Conservation (phyloP, 768 basidiomycete genomes). For the Pseudohyphozyma bogoriensis region DNA sequence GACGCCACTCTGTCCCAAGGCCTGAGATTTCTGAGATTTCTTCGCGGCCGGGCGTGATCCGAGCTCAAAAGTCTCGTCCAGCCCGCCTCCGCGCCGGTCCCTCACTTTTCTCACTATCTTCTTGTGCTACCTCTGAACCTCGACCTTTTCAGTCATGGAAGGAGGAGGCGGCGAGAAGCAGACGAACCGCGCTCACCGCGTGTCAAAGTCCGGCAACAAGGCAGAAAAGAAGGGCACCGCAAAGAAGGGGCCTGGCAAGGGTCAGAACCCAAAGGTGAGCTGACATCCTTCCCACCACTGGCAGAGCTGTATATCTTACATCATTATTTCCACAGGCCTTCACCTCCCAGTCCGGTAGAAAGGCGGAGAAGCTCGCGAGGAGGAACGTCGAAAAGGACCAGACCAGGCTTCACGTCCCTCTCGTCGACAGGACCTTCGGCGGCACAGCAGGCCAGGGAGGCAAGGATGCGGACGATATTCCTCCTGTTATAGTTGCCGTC, state of each 20-base stretch:
- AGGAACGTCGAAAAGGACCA: conserved; percentile 89
- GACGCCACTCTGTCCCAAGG: too few relatives aligned
- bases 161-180: conserved; percentile 46
- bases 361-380: conserved; percentile 78
- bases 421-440: conserved; percentile 80
- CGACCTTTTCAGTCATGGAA: not conserved
- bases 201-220: conserved; percentile 60
- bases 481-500: conserved; percentile 86
- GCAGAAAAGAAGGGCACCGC: conserved; percentile 49
- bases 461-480: conserved; percentile 58
- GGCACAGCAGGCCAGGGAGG: conserved; percentile 39
- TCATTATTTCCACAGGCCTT: conserved; percentile 55
- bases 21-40: too few relatives aligned
- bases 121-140: not conserved
- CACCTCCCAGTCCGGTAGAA: conserved; percentile 68
- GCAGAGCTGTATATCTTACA: too few relatives aligned
- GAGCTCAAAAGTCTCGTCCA: too few relatives aligned
- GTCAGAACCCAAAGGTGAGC: conserved; percentile 83
- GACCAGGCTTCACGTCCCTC: conserved; percentile 86
- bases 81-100: too few relatives aligned
- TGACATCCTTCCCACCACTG: too few relatives aligned
- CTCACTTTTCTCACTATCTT: not conserved
- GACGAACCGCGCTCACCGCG: conserved; percentile 71
- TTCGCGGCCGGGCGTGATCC: too few relatives aligned
- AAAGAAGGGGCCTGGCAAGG: conserved; percentile 55